Evolutionary conservation across 345 rosid species (phyloP), one percentile per base, ranked within the genome.

Genomic region (Linum usitatissimum): DNA sequence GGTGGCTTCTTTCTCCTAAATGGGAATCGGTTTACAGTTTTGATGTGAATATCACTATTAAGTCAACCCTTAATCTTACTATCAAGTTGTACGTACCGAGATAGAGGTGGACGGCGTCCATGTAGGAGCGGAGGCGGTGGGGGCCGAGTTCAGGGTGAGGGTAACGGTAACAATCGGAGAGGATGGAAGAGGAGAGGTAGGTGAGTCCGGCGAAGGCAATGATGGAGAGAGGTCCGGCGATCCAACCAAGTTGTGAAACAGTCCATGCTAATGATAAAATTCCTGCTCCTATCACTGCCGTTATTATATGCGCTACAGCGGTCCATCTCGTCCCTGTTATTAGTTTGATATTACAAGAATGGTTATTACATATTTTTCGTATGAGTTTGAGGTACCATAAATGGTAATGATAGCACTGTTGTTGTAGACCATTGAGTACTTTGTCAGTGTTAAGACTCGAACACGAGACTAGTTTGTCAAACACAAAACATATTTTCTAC

Each of bases 231-330:
- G 93, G 93, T 12, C 89, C 89, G 10, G 73, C 89, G 55, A 86
- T 74, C 93, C 93, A 86, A 21, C 93, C 93, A 9, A 86, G 74
- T 66, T 86, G 93, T 3, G 93, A 72, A 9, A 73, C 65, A 13
- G 83, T 71, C 93, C 93, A 86, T 38, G 89, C 84, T 65, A 82
- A 64, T 5, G 89, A 86, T 57, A 82, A 68, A 21, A 82, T 82
- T 51, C 86, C 84, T 5, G 84, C 59, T 6, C 86, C 84, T 9
- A 82, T 76, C 1, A 78, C 84, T 5, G 76, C 80, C 4, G 86
- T 79, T 3, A 82, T 79, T 58, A 82, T 78, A 69, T 82, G 82
- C 6, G 86, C 86, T 0, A 71, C 20, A 20, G 74, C 66, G 34
- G 73, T 81, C 85, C 88, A 62, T 45, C 80, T 56, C 6, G 78